A percentile compares a stretch with the other conserved stretches of the same genome.
phyloP scores from a whole-genome alignment of 2,329 filamentous ascomycete species.

The Thelonectria olida region DNA sequence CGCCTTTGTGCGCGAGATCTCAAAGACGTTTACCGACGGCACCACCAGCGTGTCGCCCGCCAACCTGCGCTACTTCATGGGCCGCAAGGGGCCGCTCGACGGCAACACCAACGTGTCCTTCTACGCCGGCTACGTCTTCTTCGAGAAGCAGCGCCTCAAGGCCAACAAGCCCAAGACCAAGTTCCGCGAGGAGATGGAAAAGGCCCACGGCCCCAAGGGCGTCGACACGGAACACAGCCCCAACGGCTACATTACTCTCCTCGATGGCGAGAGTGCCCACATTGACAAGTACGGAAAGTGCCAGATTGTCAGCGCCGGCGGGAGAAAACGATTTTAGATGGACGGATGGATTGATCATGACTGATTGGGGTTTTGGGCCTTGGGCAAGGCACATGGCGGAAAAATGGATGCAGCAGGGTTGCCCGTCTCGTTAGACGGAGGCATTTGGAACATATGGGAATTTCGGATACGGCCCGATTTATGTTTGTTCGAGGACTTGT shows the following conservation, averaged over 20 bases:
- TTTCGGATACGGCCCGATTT: too few species aligned
- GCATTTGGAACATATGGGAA: too few species aligned
- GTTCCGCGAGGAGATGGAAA: constrained; percentile 62
- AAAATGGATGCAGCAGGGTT: too few species aligned
- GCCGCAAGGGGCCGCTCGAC: constrained; percentile 55
- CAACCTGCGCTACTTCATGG: constrained; percentile 59
- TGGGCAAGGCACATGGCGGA: too few species aligned
- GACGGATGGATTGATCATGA: background rate
- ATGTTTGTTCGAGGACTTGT: too few species aligned
- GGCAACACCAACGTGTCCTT: constrained; percentile 61
- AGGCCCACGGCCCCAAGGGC: constrained; percentile 37
- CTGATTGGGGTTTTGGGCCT: too few species aligned
- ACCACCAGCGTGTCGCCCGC: constrained; percentile 50
- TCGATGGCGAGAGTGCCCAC: constrained; percentile 11
- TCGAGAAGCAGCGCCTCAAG: constrained; percentile 65
- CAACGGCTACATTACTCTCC: constrained; percentile 15
- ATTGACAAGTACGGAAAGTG: constrained; percentile 36
- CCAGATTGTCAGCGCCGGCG: constrained; percentile 8
- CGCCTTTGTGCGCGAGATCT: constrained; percentile 59
- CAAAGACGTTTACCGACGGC: constrained; percentile 49
- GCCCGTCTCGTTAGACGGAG: too few species aligned
- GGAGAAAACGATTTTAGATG: background rate
- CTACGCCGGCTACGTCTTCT: constrained; percentile 66
- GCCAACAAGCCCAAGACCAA: constrained; percentile 61
- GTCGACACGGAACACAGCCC: constrained; percentile 34